phyloP scores from a whole-genome alignment of 441 rosid genomes.

The Kokia cookei region DNA sequence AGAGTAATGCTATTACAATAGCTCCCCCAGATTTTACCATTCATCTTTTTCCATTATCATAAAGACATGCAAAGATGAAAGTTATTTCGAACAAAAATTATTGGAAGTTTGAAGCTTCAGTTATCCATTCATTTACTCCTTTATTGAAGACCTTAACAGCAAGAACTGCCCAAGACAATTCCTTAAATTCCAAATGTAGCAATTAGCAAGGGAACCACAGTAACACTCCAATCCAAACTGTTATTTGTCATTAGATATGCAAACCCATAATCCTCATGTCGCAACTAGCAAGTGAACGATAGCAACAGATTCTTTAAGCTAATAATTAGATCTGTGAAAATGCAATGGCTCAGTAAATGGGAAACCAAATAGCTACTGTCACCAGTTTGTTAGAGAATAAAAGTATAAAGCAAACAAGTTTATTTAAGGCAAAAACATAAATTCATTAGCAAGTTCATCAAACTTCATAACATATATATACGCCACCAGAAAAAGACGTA shows the following conservation, averaged over 20 bases:
- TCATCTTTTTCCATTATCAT: not conserved
- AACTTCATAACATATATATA: not conserved
- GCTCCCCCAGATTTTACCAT: not conserved
- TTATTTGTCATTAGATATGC: not conserved
- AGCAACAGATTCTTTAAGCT: not conserved
- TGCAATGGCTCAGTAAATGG: not conserved
- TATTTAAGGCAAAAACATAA: not conserved
- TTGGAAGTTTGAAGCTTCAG: not conserved
- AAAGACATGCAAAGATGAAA: conserved; percentile 1
- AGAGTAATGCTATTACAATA: not conserved
- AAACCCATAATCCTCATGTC: not conserved
- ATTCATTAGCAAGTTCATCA: conserved; percentile 6
- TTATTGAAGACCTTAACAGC: conserved; percentile 3
- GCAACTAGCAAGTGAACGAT: not conserved
- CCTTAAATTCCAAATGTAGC: not conserved
- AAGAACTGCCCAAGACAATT: not conserved
- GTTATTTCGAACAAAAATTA: not conserved
- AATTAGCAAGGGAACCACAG: not conserved
- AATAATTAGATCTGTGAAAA: not conserved
- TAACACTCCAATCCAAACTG: not conserved
- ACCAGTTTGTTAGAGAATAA: not conserved
- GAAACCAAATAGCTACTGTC: not conserved
- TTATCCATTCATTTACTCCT: conserved; percentile 1
- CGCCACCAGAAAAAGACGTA: not conserved
- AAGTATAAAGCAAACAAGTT: not conserved